phyloP scores from a whole-genome alignment of 805 yeast genomes.

The Candida lessepsii region DNA sequence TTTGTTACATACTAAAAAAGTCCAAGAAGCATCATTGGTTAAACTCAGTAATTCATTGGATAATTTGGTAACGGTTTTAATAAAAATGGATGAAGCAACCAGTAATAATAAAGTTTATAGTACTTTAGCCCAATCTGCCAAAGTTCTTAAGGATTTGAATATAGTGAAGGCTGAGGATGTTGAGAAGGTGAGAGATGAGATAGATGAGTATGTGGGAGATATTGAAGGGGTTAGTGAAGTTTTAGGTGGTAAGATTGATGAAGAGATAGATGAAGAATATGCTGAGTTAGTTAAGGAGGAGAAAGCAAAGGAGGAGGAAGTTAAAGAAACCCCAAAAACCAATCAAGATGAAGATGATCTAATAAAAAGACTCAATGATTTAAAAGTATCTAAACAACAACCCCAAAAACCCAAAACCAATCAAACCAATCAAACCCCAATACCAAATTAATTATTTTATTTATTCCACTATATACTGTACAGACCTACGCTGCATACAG shows the following conservation, averaged over 20 bases:
- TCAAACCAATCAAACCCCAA: not conserved
- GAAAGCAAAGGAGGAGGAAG: not conserved
- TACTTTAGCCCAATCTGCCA: slow-evolving; percentile 26
- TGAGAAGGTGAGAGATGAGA: slow-evolving; percentile 25
- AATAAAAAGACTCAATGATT: slow-evolving; percentile 14
- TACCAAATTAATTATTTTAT: not conserved
- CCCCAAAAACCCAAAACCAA: slow-evolving; percentile 5
- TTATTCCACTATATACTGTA: slow-evolving; percentile 3
- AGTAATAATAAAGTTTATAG: slow-evolving; percentile 25
- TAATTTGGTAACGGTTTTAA: slow-evolving; percentile 24
- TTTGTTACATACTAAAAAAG: slow-evolving; percentile 9
- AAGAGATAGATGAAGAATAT: slow-evolving; percentile 32
- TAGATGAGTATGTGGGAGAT: slow-evolving; percentile 29
- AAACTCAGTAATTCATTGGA: slow-evolving; percentile 9
- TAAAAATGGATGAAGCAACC: slow-evolving; percentile 37
- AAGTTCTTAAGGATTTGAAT: slow-evolving; percentile 29
- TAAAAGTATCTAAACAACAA: slow-evolving; percentile 10
- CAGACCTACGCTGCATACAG: slow-evolving; percentile 3
- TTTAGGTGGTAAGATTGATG: slow-evolving; percentile 24
- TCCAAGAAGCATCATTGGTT: slow-evolving; percentile 6
- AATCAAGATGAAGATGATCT: slow-evolving; percentile 13
- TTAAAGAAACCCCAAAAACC: not conserved
- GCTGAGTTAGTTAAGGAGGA: slow-evolving; percentile 21
- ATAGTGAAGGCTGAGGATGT: slow-evolving; percentile 26
- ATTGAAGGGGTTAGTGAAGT: slow-evolving; percentile 29